Evolutionary conservation across 1,284 basidiomycete species (phyloP).

Genomic region (Mixia osmundae): DNA sequence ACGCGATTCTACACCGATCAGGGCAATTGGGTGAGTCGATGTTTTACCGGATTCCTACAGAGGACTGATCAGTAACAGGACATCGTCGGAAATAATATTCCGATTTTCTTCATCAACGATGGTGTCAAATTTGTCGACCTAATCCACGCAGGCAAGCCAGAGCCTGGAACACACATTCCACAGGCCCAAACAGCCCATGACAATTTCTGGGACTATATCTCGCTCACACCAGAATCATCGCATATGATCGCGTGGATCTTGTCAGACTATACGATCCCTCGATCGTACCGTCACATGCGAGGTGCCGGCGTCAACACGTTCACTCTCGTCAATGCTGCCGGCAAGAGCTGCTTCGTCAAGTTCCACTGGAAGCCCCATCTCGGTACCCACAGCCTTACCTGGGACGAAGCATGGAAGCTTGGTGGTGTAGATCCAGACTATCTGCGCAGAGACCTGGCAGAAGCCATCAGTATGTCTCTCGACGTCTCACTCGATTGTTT

Average conservation of each 20-base stretch:
- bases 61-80: no score
- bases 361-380: constrained; percentile 56
- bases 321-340: constrained; percentile 36
- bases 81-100: constrained; percentile 45
- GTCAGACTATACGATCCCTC: constrained; percentile 55
- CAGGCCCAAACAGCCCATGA: constrained; percentile 35
- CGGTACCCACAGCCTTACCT: constrained; percentile 40
- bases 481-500: no score
- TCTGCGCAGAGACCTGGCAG: constrained; percentile 9
- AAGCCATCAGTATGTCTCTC: constrained; percentile 6
- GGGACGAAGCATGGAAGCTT: constrained; percentile 68
- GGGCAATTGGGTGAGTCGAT: constrained; percentile 47
- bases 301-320: constrained; percentile 21
- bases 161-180: constrained; percentile 44
- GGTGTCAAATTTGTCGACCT: constrained; percentile 63
- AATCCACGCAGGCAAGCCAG: constrained; percentile 41
- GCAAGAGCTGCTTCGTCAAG: constrained; percentile 53
- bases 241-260: constrained; percentile 65
- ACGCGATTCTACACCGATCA: constrained; percentile 53
- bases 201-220: constrained; percentile 30
- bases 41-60: no score
- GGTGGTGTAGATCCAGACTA: constrained; percentile 40
- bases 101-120: constrained; percentile 55
- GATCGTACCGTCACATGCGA: constrained; percentile 64
- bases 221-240: constrained; percentile 30